Percentiles rank a stretch among this genome's conserved stretches.
Conservation (phyloP, 2,329 filamentous ascomycete genomes). For the Pochonia chlamydosporia region DNA sequence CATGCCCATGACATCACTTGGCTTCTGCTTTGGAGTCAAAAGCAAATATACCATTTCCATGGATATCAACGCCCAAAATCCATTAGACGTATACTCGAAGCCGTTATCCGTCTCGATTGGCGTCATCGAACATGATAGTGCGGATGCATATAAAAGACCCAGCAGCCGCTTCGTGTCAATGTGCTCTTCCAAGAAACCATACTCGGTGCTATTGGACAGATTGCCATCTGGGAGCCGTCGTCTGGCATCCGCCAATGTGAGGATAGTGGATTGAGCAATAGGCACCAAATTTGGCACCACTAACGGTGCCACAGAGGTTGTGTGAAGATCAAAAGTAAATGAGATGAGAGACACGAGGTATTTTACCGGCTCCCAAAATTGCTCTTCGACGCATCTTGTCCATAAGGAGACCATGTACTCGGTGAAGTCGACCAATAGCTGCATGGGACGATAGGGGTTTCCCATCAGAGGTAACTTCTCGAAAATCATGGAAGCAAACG, state of each 20-base stretch:
- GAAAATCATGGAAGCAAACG: constrained; percentile 61
- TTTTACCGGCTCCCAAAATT: constrained; percentile 56
- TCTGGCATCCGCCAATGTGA: constrained; percentile 51
- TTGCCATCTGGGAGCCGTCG: constrained; percentile 45
- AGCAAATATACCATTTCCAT: constrained; percentile 62
- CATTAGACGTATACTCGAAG: constrained; percentile 23
- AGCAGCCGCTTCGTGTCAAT: constrained; percentile 60
- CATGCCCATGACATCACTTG: constrained; percentile 57
- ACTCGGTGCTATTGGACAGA: constrained; percentile 34
- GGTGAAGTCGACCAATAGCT: constrained; percentile 59
- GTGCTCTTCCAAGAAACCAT: constrained; percentile 37
- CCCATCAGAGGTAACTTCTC: constrained; percentile 58
- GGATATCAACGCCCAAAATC: constrained; percentile 65
- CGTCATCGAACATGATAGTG: constrained; percentile 51
- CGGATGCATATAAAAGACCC: constrained; percentile 58
- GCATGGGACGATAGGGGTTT: constrained; percentile 40
- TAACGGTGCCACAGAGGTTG: constrained; percentile 50
- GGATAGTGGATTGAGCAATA: constrained; percentile 53
- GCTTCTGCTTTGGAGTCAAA: constrained; percentile 60
- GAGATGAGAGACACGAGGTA: constrained; percentile 59
- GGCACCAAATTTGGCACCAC: constrained; percentile 53
- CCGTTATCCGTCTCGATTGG: constrained; percentile 23
- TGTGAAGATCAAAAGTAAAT: constrained; percentile 58
- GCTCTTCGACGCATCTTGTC: constrained; percentile 60
- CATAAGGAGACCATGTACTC: constrained; percentile 61